Base-by-base conservation (phyloP, 2,329 filamentous ascomycete genomes). In the Ophiostoma sp. region DNA sequence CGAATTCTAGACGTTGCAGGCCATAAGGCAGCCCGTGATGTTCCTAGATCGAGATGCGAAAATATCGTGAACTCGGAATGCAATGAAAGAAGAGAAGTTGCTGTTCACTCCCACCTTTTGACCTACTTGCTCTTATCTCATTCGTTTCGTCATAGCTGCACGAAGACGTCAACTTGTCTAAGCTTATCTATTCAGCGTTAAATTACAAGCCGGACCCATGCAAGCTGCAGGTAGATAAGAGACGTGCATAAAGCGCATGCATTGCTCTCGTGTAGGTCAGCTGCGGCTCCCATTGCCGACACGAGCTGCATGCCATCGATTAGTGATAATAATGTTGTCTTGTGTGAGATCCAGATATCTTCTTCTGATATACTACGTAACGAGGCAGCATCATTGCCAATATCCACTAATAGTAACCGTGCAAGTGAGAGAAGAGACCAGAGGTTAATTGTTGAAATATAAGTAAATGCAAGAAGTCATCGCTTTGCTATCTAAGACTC, bases 141-240 rank as follows among this genome's bases (percentile, higher is more conserved):
- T 60, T 60, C 55, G 27, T 38, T 38, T 60, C 49, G 49, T 55
- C 55, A 60, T 60, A 60, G 9, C 27, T 60, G 55, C 55, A 60
- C 55, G 27, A 60, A 38, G 27, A 38, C 55, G 55, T 60, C 55
- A 60, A 27, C 55, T 27, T 3, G 12, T 7, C 27, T 2, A n/a
- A 16, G 27, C 27, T 36, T 38, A 60, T 60, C 27, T 55, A 3
- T 36, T 9, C 8, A 3, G 5, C 5, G 7, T 8, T 55, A 55
- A 55, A 55, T 8, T 36, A 18, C n/a, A 52, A 27, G n/a, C 49
- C n/a, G 6, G 11, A 27, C 49, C 49, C 49, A 55, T 55, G 49
- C 49, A 55, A 55, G 49, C 49, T 55, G 49, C 49, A 36, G n/a
- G 49, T 7, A 27, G 49, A 55, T 55, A 55, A 55, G 49, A 47